phyloP scores from a whole-genome alignment of 202 grass and related monocot genomes.

The Zoysia matrella region DNA sequence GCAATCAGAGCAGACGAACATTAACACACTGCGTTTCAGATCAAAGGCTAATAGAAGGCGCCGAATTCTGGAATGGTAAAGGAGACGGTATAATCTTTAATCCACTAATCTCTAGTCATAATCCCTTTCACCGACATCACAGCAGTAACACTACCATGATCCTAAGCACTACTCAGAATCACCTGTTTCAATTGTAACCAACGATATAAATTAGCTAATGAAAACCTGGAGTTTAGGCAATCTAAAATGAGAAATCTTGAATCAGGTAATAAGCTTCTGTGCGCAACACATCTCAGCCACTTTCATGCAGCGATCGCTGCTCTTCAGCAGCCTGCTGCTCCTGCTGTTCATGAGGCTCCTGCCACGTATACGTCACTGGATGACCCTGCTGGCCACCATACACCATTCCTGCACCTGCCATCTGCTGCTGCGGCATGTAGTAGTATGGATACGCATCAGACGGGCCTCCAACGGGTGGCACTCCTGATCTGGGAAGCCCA shows the following conservation, averaged over 20 bases:
- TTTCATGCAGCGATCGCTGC: slow-evolving; percentile 39
- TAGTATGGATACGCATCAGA: slow-evolving; percentile 38
- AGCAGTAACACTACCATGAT: slow-evolving; percentile 27
- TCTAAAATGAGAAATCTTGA: slow-evolving; percentile 34
- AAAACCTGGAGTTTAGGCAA: slow-evolving; percentile 18
- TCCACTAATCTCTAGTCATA: slow-evolving; percentile 16
- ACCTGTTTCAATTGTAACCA: slow-evolving; percentile 1
- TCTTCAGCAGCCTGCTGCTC: slow-evolving; percentile 26
- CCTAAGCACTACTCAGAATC: slow-evolving; percentile 27
- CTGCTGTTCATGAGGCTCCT: slow-evolving; percentile 41
- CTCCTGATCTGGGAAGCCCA: slow-evolving; percentile 50
- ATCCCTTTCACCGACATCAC: slow-evolving; percentile 7
- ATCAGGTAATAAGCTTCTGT: background rate
- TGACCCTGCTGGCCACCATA: slow-evolving; percentile 47
- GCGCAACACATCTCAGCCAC: slow-evolving; percentile 27
- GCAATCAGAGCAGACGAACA: background rate
- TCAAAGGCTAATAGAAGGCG: background rate
- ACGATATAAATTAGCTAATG: slow-evolving; percentile 32
- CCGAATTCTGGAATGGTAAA: slow-evolving; percentile 15
- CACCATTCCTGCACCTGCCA: slow-evolving; percentile 39
- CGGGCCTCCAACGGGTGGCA: slow-evolving; percentile 45
- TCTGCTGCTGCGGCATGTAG: slow-evolving; percentile 45
- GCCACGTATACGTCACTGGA: slow-evolving; percentile 51
- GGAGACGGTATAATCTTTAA: slow-evolving; percentile 35
- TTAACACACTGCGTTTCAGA: slow-evolving; percentile 5